Evolutionary conservation across 805 yeast genomes (phyloP).

Genomic region (Lachancea cidri): DNA sequence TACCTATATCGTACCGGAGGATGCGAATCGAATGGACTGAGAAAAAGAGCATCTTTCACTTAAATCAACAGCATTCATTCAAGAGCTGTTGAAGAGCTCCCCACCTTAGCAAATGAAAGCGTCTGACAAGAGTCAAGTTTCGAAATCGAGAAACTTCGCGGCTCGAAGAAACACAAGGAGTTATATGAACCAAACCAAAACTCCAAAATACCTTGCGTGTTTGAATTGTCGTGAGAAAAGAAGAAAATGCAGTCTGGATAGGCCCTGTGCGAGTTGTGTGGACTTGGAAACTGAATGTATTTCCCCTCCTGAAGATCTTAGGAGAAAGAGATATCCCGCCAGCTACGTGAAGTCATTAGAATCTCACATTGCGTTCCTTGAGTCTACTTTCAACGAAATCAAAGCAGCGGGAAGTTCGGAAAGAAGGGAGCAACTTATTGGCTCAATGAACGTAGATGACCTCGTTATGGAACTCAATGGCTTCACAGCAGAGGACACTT

Average conservation of each 20-base stretch:
- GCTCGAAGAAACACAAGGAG: no score
- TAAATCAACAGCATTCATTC: no score
- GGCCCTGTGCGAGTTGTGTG: constrained; percentile 43
- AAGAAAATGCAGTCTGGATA: constrained; percentile 42
- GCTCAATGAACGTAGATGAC: constrained; percentile 6
- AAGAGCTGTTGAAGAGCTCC: no score
- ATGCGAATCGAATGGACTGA: no score
- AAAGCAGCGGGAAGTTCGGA: constrained; percentile 8
- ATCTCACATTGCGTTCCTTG: constrained; percentile 21
- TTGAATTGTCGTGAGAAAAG: constrained; percentile 23
- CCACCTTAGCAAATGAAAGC: no score
- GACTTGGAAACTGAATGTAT: constrained; percentile 41
- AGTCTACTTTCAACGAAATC: constrained; percentile 11
- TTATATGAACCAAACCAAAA: no score
- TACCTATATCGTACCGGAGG: no score
- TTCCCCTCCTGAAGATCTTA: constrained; percentile 38
- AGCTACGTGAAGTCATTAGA: constrained; percentile 42
- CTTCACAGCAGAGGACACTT: neutral
- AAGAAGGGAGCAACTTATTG: constrained; percentile 9
- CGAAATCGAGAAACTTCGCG: no score
- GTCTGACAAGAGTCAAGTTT: no score
- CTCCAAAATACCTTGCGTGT: no score
- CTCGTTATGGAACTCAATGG: neutral
- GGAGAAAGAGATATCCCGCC: constrained; percentile 42
- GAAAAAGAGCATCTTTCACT: no score